Percentiles rank a stretch among this genome's conserved stretches.
Conservation (phyloP, 192 early-diverging fungal genomes). For the Rhizophagus prolifer region DNA sequence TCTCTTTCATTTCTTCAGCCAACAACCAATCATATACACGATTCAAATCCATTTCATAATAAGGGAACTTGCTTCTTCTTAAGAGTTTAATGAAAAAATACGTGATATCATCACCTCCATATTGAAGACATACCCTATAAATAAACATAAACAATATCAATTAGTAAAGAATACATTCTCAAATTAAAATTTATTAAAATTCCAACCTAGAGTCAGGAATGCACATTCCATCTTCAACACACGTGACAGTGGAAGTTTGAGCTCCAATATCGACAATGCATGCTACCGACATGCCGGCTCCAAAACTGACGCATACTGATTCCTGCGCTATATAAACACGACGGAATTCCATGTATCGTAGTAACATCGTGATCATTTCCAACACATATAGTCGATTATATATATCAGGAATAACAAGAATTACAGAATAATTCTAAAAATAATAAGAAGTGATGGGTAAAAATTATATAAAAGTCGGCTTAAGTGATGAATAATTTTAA, state of each 20-base stretch:
- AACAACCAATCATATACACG: constrained; percentile 73
- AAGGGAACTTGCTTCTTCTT: constrained; percentile 70
- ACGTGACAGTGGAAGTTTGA: constrained; percentile 79
- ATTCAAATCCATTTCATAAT: constrained; percentile 59
- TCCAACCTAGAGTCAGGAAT: constrained; percentile 61
- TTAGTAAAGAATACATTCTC: neutral
- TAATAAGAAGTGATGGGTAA: constrained; percentile 3
- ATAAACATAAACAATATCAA: neutral
- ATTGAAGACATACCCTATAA: constrained; percentile 52
- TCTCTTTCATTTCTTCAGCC: constrained; percentile 79
- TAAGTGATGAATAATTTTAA: neutral
- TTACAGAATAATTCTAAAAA: constrained; percentile 56
- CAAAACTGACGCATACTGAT: constrained; percentile 80
- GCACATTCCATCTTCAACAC: constrained; percentile 84
- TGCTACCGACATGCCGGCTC: constrained; percentile 81
- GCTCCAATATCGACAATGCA: constrained; percentile 93
- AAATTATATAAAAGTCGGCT: neutral
- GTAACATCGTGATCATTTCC: constrained; percentile 63
- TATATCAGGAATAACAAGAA: constrained; percentile 82
- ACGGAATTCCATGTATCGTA: constrained; percentile 77
- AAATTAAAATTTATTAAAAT: neutral
- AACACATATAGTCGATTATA: constrained; percentile 64
- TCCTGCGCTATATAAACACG: constrained; percentile 77
- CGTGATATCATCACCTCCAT: constrained; percentile 91
- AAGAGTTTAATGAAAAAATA: constrained; percentile 68